Evolutionary conservation across 129 eudicot genomes (phyloP), one percentile per base, ranked within the genome.

Genomic region (Escallonia rubra): DNA sequence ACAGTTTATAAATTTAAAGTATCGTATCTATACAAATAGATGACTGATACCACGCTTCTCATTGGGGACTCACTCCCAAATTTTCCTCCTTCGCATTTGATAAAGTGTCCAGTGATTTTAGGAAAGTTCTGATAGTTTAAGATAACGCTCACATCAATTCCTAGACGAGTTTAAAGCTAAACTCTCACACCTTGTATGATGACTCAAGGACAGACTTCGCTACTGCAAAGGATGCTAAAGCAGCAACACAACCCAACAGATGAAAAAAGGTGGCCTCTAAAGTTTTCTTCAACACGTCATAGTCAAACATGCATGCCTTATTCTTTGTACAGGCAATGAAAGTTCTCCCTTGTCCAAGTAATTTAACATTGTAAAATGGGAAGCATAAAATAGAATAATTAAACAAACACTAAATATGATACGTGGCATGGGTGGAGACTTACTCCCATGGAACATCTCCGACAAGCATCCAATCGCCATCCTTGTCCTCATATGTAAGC

Each of bases 391-490:
- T 14, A 53, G 43, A 16, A 51, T 10, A 68, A 71, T 42, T 23
- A 52, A 8, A 64, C 57, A 0, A 13, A 12, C 15, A 52, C 59
- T 23, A 49, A 59, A 66, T 10, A 23, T 23, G 34, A 23, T 23
- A 60, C 69, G 50, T 15, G 56, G 44, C 46, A 7, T 52, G 61
- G 67, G 63, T 57, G 12, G 34, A 51, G 23, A 61, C 97, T 87
- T 82, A 91, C 96, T 91, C 96, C 97, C 96, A 91, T 3, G 97
- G 97, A 45, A 91, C 97, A 83, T 91, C 97, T 57, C 97, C 97
- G 9, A 91, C 97, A 68, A 91, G 97, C 97, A 91, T 91, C 97
- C 97, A 91, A 65, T 91, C 97, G 64, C 94, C 97, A 81, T 91
- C 97, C 66, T 91, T 91, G 70, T 91, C 97, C 77, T 91, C 96